Base-by-base conservation (phyloP, 805 yeast species). In the Metschnikowia matae region DNA sequence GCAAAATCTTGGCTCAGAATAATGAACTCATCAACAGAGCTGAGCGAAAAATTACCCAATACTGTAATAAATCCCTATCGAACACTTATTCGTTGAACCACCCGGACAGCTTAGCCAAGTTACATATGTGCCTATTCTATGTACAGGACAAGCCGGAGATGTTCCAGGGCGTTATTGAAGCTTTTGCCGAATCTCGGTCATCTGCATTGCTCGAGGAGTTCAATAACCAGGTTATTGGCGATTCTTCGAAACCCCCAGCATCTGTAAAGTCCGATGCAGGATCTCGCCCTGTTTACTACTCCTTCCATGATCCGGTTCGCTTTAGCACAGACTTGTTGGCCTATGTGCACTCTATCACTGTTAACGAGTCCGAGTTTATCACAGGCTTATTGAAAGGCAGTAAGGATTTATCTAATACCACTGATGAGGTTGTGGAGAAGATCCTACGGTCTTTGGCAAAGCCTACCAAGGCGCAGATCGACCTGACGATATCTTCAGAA, bases 241-340 rank as follows among this genome's bases (percentile, higher is more conserved):
- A 71, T 47, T 45, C 45, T 17, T 49, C 35, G 4, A 51, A 15
- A 20, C 48, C 35, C 38, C 40, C 37, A 21, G 18, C 42, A 48
- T 62, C 37, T 54, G 50, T 14, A 32, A 50, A 29, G 35, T 45
- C 41, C 20, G 51, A 45, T 37, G 32, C 10, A 7, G 40, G 33
- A 5, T 46, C 59, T 11, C 61, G 77, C 49, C 87, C 90, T 0
- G 73, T 89, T 20, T 77, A 81, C 31, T 68, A 85, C 40, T 79
- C 85, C 7, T 84, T 87, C 0, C 86, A 86, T 63, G 96, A 92
- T 63, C 87, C 97, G 1, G 73, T 83, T 23, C 74, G 96, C 49
- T 91, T 84, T 55, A 73, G 89, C 15, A 96, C 97, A 23, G 97
- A 90, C 63, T 76, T 94, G 32, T 70, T 94, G 36, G 98, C 98